Percentiles rank a stretch among this genome's conserved stretches.
phyloP scores from a whole-genome alignment of 108 stramenopile species.

The Cylindrotheca fusiformis region DNA sequence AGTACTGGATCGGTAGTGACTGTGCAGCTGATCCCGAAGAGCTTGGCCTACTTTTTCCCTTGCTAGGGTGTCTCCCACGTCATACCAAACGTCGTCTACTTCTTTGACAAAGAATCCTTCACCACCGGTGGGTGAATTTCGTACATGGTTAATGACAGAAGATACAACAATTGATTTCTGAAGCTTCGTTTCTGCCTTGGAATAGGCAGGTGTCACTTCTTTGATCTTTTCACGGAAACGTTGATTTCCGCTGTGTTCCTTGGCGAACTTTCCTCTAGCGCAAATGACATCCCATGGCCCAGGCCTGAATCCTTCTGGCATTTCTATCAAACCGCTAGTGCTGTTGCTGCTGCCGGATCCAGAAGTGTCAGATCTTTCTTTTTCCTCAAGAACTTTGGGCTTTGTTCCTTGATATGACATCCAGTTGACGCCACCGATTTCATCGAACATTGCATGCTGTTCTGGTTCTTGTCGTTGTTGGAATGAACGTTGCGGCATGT shows the following conservation, averaged over 20 bases:
- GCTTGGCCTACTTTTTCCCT: constrained; percentile 36
- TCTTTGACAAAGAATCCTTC: constrained; percentile 36
- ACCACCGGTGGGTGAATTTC: constrained; percentile 11
- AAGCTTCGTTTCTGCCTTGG: background rate
- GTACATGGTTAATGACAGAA: background rate
- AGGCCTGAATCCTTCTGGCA: background rate
- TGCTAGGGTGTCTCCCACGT: constrained; percentile 22
- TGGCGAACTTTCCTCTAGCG: constrained; percentile 5
- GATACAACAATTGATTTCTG: background rate
- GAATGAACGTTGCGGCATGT: no score
- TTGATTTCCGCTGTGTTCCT: background rate
- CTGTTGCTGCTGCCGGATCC: no score
- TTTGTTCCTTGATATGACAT: no score
- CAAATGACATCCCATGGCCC: constrained; percentile 9
- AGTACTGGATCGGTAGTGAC: constrained; percentile 23
- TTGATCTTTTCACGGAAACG: constrained; percentile 5
- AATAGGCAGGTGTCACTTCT: background rate
- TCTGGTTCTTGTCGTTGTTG: no score
- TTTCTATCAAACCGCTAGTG: no score
- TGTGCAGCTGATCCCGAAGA: constrained; percentile 31
- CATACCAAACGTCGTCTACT: constrained; percentile 18
- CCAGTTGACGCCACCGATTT: no score
- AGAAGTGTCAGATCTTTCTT: no score
- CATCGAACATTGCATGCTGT: no score
- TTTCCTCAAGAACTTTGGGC: no score